phyloP scores from a whole-genome alignment of 2,329 filamentous ascomycete genomes.

The Sclerotinia sclerotiorum region DNA sequence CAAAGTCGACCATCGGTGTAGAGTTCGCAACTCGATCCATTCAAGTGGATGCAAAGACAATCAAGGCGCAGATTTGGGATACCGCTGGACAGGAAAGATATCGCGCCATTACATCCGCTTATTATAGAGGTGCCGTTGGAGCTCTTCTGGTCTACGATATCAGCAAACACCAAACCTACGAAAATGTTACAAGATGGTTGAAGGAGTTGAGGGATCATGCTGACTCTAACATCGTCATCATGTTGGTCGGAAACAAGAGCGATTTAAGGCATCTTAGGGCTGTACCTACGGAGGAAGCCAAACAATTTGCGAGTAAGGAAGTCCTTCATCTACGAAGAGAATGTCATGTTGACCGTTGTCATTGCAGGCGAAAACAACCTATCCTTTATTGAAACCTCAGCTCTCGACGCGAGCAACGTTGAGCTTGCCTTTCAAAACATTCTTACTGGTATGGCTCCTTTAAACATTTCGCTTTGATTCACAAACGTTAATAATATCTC shows the following conservation, averaged over 20 bases:
- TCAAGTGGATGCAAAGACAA: slow-evolving; percentile 98
- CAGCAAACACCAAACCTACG: slow-evolving; percentile 99
- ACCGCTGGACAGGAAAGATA: slow-evolving; percentile 98
- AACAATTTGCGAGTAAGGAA: slow-evolving; percentile 85
- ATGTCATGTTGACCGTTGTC: slow-evolving; percentile 37
- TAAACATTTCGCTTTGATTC: not conserved
- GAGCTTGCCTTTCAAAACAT: slow-evolving; percentile 99
- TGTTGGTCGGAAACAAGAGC: slow-evolving; percentile 99
- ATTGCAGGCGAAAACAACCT: slow-evolving; percentile 87
- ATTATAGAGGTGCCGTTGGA: slow-evolving; percentile 96
- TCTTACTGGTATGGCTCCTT: slow-evolving; percentile 72
- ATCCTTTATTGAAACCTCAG: slow-evolving; percentile 98
- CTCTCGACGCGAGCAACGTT: slow-evolving; percentile 97
- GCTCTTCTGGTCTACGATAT: slow-evolving; percentile 99
- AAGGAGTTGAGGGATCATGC: slow-evolving; percentile 98
- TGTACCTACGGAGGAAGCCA: slow-evolving; percentile 96
- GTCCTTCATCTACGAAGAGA: slow-evolving; percentile 6
- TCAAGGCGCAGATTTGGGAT: slow-evolving; percentile 99
- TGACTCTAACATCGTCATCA: slow-evolving; percentile 98
- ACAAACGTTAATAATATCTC: slow-evolving; percentile 22
- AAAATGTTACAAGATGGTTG: slow-evolving; percentile 98
- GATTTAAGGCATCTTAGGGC: slow-evolving; percentile 98
- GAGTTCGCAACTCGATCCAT: slow-evolving; percentile 99
- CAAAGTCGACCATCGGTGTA: slow-evolving; percentile 99
- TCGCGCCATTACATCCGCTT: slow-evolving; percentile 97